Evolutionary conservation across 129 eudicot genomes (phyloP), one percentile per base, ranked within the genome.

Genomic region (sunflower (Helianthus annuus)): DNA sequence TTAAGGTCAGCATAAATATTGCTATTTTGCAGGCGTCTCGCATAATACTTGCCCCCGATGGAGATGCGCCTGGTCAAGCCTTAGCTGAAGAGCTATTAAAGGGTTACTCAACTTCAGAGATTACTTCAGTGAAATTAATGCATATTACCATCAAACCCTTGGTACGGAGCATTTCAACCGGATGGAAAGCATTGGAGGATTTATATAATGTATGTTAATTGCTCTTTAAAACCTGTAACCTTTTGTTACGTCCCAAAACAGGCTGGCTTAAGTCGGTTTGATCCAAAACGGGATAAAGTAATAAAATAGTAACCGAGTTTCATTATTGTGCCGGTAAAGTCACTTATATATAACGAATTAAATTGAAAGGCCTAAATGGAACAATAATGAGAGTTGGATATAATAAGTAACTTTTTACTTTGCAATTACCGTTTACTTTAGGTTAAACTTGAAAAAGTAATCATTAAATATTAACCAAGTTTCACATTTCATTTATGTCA

Each of bases 11-110:
- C 53, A 12, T 70, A 53, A 46, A 48, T 56, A 9, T 71, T 62
- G n/a, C 38, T 12, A 39, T 61, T 17, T 71, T 52, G 54, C 72
- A 94, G 98, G 98, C 91, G 6, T 85, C 98, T 60, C 90, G 98
- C 60, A 86, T 94, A 62, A 87, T 90, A 74, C 87, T 94, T 48
- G 98, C 97, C 42, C 90, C 98, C 38, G 98, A 94, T 81, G 89
- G 78, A 39, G 99, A 94, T 70, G 52, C 60, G 38, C 97, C 99
- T 67, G 99, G 99, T 76, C 97, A 84, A 85, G 97, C 97, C 64
- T 86, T 94, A 60, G 93, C 99, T 13, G 99, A 90, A 84, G 99
- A 94, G 75, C 88, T 94, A 90, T 94, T 24, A 68, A 82, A 76
- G 99, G 99, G 27, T 78, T 94, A 78, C 85, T 88, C 69, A 72